Conservation (phyloP, 495 filamentous ascomycete genomes). For the Astrothelium macrocarpum region DNA sequence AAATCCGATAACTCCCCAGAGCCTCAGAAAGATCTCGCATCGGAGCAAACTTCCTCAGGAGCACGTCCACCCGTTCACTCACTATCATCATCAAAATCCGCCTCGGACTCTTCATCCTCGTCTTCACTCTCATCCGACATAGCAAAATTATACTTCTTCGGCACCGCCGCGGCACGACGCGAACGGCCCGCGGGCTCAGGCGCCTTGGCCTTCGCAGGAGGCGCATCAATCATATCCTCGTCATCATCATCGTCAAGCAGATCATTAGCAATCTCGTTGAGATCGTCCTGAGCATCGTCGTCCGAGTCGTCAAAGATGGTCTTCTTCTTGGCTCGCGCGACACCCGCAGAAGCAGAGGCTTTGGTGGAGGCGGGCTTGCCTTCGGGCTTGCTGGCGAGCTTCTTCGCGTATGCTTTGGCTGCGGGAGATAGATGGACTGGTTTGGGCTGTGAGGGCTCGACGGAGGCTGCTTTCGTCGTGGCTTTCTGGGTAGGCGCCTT, state of each 20-base stretch:
- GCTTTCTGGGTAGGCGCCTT: conserved; percentile 31
- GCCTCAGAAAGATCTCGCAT: no score
- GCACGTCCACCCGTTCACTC: background rate
- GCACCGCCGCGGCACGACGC: conserved; percentile 42
- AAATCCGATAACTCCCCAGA: background rate
- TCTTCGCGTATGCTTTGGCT: conserved; percentile 73
- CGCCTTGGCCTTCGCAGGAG: conserved; percentile 30
- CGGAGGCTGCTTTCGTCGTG: conserved; percentile 22
- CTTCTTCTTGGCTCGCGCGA: conserved; percentile 32
- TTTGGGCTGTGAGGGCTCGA: conserved; percentile 37
- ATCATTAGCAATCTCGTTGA: conserved; percentile 47
- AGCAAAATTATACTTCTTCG: conserved; percentile 46
- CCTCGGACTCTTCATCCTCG: conserved; percentile 17
- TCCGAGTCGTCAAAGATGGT: conserved; percentile 15
- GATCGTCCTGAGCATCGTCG: conserved; percentile 28
- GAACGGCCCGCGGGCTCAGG: conserved; percentile 37
- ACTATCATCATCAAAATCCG: conserved; percentile 26
- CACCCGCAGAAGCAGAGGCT: conserved; percentile 19
- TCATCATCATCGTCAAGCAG: conserved; percentile 43
- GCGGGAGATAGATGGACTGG: conserved; percentile 54
- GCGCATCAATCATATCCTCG: conserved; percentile 31
- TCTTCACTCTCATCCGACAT: conserved; percentile 41
- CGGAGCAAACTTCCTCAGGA: no score
- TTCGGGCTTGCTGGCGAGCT: conserved; percentile 34
- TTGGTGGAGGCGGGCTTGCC: conserved; percentile 40